phyloP scores from a whole-genome alignment of 2,329 filamentous ascomycete species.

The Penicillium sp. region DNA sequence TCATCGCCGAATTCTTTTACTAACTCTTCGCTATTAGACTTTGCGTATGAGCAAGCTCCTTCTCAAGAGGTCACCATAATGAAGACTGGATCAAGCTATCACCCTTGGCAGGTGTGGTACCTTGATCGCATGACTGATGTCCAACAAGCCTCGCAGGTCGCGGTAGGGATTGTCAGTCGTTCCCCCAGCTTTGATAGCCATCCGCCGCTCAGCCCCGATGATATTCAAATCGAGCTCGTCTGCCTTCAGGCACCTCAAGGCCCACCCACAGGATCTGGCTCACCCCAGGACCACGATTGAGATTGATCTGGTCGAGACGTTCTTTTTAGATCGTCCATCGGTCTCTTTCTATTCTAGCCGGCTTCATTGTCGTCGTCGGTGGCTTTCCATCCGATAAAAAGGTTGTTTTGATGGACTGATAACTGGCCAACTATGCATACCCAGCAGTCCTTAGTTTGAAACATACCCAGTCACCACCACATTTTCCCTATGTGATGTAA shows the following conservation, averaged over 20 bases:
- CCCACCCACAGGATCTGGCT: constrained; percentile 26
- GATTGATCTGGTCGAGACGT: background rate
- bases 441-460: background rate
- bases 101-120: constrained; percentile 40
- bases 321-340: background rate
- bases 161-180: constrained; percentile 39
- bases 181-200: constrained; percentile 29
- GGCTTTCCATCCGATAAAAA: background rate
- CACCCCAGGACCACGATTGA: constrained; percentile 21
- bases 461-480: background rate
- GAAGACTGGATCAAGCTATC: constrained; percentile 28
- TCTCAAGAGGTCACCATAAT: constrained; percentile 28
- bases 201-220: constrained; percentile 26
- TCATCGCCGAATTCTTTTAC: background rate
- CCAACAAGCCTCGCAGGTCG: constrained; percentile 38
- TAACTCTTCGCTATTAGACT: constrained; percentile 23
- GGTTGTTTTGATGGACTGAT: background rate
- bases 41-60: constrained; percentile 32
- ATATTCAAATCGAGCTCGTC: constrained; percentile 38
- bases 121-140: constrained; percentile 33
- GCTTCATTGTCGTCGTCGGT: background rate
- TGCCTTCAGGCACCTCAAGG: constrained; percentile 40
- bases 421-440: background rate
- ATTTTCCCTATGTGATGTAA: background rate
- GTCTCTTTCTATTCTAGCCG: background rate